These are phyloP conservation scores for Fusarium continuum DNA, from an alignment of 2,329 filamentous ascomycete species.

Conservation along the genomic window DNA sequence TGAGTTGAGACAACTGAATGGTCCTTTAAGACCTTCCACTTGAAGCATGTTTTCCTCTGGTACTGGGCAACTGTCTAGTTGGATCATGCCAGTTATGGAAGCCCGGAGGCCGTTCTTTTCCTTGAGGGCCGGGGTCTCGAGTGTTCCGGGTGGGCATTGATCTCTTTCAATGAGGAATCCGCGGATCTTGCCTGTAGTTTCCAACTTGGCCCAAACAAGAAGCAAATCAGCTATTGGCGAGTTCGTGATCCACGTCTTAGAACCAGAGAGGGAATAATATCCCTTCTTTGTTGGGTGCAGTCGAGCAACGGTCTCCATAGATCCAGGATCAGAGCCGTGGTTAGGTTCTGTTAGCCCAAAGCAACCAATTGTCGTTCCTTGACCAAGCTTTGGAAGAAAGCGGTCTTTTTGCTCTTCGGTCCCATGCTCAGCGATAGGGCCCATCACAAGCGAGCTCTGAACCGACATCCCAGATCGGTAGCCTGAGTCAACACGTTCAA, in stretches of 20 bases:
- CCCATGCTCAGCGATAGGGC: constrained; percentile 87
- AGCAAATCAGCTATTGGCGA: constrained; percentile 87
- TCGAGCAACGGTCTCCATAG: constrained; percentile 85
- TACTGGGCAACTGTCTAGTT: constrained; percentile 88
- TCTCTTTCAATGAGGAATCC: constrained; percentile 89
- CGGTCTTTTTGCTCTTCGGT: constrained; percentile 84
- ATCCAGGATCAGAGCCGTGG: constrained; percentile 89
- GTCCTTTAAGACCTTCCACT: constrained; percentile 84
- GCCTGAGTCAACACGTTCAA: constrained; percentile 89
- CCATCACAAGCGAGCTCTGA: constrained; percentile 94
- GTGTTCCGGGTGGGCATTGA: constrained; percentile 83
- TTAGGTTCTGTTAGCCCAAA: constrained; percentile 96
- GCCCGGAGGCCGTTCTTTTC: constrained; percentile 94
- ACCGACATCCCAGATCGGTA: constrained; percentile 94
- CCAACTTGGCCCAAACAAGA: constrained; percentile 91
- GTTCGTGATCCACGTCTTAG: constrained; percentile 96
- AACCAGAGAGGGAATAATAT: constrained; percentile 78
- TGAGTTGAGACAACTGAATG: constrained; percentile 93
- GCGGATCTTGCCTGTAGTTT: constrained; percentile 91
- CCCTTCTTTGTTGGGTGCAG: constrained; percentile 84
- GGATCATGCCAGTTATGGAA: constrained; percentile 97
- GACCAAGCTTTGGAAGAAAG: constrained; percentile 80
- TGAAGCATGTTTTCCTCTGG: constrained; percentile 93
- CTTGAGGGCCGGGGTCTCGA: constrained; percentile 90
- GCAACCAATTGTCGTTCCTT: constrained; percentile 81